Evolutionary conservation across 805 yeast genomes (phyloP), one percentile per base, ranked within the genome.

Genomic region (Saccharomycopsis fibuligera): DNA sequence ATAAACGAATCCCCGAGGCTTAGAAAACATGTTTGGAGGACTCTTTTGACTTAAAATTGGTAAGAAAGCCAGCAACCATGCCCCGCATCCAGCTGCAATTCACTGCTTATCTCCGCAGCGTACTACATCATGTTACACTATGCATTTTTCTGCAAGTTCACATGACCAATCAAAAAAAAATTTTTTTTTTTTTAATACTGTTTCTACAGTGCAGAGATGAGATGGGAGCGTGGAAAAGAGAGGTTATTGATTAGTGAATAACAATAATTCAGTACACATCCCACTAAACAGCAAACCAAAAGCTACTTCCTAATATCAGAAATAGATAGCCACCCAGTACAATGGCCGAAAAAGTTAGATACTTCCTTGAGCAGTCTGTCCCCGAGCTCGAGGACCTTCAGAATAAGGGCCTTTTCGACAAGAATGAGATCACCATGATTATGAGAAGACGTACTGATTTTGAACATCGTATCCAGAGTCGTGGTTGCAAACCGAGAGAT

Each of bases 381-480:
- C 96, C 96, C 0, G 99, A 93, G 65, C 73, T 93, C 47, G 91
- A 90, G 59, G 99, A 91, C 59, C 75, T 93, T 30, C 80, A 83
- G 51, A 77, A 77, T 49, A 83, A 86, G 59, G 89, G 89, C 2
- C 71, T 93, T 4, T 93, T 93, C 64, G 83, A 80, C 37, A 85
- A 85, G 57, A 77, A 76, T 57, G 99, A 93, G 66, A 79, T 89
- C 56, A 80, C 83, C 36, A 74, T 76, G 70, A 83, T 93, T 47
- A 87, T 91, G 88, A 82, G 93, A 67, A 78, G 89, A 61, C 77
- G 99, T 68, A 91, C 97, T 0, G 97, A 90, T 66, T 93, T 89
- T 59, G 99, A 93, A 66, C 96, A 93, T 63, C 69, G 96, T 49
- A 77, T 93, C 47, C 76, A 78, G 40, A 86, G 95, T 38, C 75